phyloP scores from a whole-genome alignment of 2,329 filamentous ascomycete species.

The Nothophoma quercina region DNA sequence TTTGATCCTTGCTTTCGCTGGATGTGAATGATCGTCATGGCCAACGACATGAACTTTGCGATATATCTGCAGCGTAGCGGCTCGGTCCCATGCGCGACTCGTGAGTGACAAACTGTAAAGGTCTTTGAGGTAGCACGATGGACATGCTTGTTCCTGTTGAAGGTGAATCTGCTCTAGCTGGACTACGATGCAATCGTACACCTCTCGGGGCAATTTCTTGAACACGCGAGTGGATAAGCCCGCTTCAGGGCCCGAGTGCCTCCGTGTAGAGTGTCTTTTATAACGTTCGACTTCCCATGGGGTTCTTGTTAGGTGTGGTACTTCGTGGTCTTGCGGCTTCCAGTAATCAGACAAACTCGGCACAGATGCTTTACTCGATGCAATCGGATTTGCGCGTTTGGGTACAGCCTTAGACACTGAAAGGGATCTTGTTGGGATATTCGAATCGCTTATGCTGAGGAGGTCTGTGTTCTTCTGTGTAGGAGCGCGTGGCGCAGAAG shows the following conservation, averaged over 20 bases:
- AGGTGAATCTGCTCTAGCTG: constrained; percentile 58
- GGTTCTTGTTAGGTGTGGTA: constrained; percentile 42
- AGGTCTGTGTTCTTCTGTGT: too few relatives aligned
- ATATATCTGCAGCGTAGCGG: constrained; percentile 57
- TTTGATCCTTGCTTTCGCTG: constrained; percentile 54
- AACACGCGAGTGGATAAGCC: constrained; percentile 47
- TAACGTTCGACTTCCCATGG: constrained; percentile 50
- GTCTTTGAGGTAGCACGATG: constrained; percentile 63
- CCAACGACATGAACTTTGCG: constrained; percentile 58
- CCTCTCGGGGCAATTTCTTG: constrained; percentile 59
- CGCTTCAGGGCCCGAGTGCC: constrained; percentile 23
- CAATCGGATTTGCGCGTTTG: not conserved
- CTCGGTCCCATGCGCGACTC: constrained; percentile 64
- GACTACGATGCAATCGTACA: constrained; percentile 63
- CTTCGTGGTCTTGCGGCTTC: constrained; percentile 13
- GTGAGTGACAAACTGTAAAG: constrained; percentile 62
- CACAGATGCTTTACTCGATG: constrained; percentile 5
- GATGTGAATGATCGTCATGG: constrained; percentile 47
- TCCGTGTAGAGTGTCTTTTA: constrained; percentile 43
- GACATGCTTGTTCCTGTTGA: constrained; percentile 51
- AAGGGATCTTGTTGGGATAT: not conserved
- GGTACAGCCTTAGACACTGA: not conserved
- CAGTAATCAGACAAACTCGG: not conserved
- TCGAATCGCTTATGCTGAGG: too few relatives aligned
- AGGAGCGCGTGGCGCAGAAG: not conserved